phyloP scores from a whole-genome alignment of 306 rosid species.

The Begonia masoniana region DNA sequence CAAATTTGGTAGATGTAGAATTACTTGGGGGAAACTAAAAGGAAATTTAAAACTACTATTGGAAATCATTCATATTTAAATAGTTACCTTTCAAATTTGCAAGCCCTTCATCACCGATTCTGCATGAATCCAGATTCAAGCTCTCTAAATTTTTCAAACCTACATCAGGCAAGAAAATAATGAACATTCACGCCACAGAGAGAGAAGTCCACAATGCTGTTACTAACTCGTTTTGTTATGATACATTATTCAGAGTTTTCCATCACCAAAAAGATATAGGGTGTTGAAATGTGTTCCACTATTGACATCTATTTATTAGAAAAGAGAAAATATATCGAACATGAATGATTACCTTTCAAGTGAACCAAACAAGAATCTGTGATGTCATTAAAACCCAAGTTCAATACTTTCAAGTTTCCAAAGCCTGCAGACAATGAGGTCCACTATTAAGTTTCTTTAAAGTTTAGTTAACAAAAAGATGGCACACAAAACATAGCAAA shows the following conservation, averaged over 20 bases:
- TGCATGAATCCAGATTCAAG: constrained; percentile 86
- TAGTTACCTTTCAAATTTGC: constrained; percentile 60
- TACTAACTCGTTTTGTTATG: no score
- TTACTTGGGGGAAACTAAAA: no score
- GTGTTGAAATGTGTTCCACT: no score
- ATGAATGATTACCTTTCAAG: constrained; percentile 50
- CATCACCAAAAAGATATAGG: no score
- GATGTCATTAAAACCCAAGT: constrained; percentile 67
- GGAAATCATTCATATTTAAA: constrained; percentile 8
- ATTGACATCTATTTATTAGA: not conserved
- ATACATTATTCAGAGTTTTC: no score
- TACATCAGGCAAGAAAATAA: constrained; percentile 17
- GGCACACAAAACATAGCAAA: not conserved
- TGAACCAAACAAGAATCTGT: constrained; percentile 59
- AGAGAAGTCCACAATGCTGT: not conserved
- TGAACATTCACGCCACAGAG: not conserved
- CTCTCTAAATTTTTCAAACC: constrained; percentile 75
- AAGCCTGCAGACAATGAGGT: constrained; percentile 40
- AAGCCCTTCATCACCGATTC: constrained; percentile 72
- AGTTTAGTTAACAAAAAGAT: not conserved
- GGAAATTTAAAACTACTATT: no score
- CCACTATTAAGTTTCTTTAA: constrained; percentile 5
- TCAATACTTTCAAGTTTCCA: constrained; percentile 52
- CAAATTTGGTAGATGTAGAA: no score
- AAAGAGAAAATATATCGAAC: not conserved